Conservation (phyloP, 177 flowering plant genomes). For the Vitis hybrid region DNA sequence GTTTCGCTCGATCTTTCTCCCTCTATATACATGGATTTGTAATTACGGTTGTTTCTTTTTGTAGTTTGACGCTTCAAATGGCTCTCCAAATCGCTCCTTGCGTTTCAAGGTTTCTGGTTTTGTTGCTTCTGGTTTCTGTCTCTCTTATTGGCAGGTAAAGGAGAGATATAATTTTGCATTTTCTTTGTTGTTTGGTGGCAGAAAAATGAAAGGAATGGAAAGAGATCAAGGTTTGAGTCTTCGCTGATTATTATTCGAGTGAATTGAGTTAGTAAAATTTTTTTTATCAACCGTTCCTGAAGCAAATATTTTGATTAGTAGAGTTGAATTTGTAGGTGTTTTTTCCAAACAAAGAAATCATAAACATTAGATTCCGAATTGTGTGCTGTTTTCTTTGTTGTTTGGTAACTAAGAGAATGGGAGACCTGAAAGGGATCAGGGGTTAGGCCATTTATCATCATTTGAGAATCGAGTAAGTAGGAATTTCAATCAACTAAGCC, state of each 20-base stretch:
- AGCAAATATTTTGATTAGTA: too few relatives aligned
- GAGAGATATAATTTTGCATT: conserved; percentile 7
- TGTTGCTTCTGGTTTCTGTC: conserved; percentile 15
- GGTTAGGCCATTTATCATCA: too few relatives aligned
- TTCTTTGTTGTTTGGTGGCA: not conserved
- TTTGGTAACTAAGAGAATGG: too few relatives aligned
- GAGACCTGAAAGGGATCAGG: too few relatives aligned
- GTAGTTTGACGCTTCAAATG: conserved; percentile 11
- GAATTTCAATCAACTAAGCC: too few relatives aligned
- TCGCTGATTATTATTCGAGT: not conserved
- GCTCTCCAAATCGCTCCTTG: not conserved
- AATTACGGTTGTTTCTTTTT: not conserved
- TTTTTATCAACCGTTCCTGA: not conserved
- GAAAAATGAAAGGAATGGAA: not conserved
- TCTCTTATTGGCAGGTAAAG: conserved; percentile 22
- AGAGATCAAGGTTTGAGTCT: too few relatives aligned
- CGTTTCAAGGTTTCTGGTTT: conserved; percentile 5
- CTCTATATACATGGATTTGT: not conserved
- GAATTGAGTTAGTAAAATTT: not conserved
- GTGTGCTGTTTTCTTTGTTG: too few relatives aligned
- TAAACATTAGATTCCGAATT: too few relatives aligned
- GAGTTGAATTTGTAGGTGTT: too few relatives aligned
- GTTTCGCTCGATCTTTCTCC: too few relatives aligned
- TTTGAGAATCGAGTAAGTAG: too few relatives aligned
- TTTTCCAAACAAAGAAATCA: too few relatives aligned